Base-by-base conservation (phyloP, 306 rosid genomes). In the Casuarina equisetifolia region DNA sequence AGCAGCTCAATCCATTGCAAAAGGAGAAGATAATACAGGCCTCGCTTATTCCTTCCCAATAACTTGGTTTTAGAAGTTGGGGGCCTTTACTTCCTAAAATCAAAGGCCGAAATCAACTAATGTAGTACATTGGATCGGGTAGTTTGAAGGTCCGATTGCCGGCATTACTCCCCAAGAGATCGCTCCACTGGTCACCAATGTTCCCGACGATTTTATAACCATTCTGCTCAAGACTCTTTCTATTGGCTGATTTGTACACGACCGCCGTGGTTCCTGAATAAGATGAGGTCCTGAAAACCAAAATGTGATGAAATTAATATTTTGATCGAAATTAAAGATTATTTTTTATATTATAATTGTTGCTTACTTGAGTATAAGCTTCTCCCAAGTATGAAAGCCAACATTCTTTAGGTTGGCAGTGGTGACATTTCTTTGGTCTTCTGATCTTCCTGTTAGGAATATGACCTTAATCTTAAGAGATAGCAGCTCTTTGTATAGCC, bases 141-240 rank as follows among this genome's bases (percentile, higher is more conserved):
- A 91, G 53, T 82, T 91, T 91, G 74, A 89, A 91, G 43, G 91
- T 89, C 50, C 92, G 86, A 2, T 70, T 0, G 19, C 92, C 97
- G 0, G 38, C 72, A 32, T 43, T 55, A 2, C 53, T 63, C 4
- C 94, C 97, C 50, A 90, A 55, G 1, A 90, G 50, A 53, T 91
- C 94, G 36, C 89, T 91, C 92, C 94, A 89, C 75, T 91, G 97
- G 35, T 91, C 97, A 0, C 97, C 92, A 0, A 75, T 81, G 81
- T 88, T 91, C 17, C 94, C 97, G 61, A 88, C 9, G 0, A 90
- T 88, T 75, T 62, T 86, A 3, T 79, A 91, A 13, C 91, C 94
- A 58, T 64, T 64, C 35, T 69, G 2, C 16, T 73, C 91, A 1
- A 91, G 17, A 39, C 85, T 78, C 72, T 32, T 74, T 13, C 94